Evolutionary conservation across 2,329 filamentous ascomycete genomes (phyloP), one percentile per base, ranked within the genome.

Genomic region (Aspergillus tubingensis): DNA sequence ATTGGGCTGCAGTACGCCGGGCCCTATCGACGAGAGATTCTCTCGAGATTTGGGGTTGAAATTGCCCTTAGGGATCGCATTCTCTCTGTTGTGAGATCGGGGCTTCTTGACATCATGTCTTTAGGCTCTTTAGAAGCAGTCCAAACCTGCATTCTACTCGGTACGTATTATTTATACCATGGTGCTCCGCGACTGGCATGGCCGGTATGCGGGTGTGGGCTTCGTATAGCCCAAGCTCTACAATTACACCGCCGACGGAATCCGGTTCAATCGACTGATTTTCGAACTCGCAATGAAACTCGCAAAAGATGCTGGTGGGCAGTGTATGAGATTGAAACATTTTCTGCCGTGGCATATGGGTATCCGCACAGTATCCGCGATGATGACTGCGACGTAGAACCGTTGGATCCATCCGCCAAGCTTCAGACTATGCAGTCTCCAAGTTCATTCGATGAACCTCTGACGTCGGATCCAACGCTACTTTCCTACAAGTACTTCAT

Each of bases 291-390:
- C 1, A 62, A 63, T 11, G 72, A 76, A 48, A 67, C 68, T 0
- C 56, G 70, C 11, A 77, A 78, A 17, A 70, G 76, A 0, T 75
- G 74, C 8, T 79, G 76, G 77, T 79, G 76, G 75, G 76, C 77
- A 1, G 71, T 79, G 0, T 76, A 78, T 39, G 77, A 78, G 52
- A 73, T 77, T 1, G 77, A 79, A 39, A 77, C 74, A 0, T 76
- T 78, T 21, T 78, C 74, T 56, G 77, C 76, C 0, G 78, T 79
- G 69, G 67, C 75, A 0, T 79, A 78, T 39, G 76, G 77, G 1
- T 78, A 75, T 44, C 76, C 76, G 3, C 66, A 66, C 17, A 67
- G 68, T 5, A 76, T 77, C 13, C 62, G 62, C 0, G 75, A 76
- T 36, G 58, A 49, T 0, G 76, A 78, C 56, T 77, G 71, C 13